Conservation (phyloP, 306 rosid genomes). For the Mimosa bimucronata region DNA sequence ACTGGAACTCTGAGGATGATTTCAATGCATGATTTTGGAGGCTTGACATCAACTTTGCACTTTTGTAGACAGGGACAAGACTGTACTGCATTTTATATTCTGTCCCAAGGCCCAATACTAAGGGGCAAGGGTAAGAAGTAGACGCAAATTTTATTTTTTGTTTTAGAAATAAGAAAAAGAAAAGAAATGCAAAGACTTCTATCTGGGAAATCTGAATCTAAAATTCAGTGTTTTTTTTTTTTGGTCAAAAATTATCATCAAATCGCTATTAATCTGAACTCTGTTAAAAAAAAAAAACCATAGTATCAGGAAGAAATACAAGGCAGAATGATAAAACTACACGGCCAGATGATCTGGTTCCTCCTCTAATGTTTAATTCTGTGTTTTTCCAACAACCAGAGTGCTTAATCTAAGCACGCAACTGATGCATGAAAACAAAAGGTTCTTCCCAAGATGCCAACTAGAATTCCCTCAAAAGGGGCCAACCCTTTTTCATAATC, state of each 20-base stretch:
- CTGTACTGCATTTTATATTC: neutral
- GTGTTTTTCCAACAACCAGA: neutral
- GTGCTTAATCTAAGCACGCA: slow-evolving; percentile 3
- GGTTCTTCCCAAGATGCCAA: slow-evolving; percentile 6
- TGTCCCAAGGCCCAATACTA: neutral
- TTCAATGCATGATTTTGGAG: neutral
- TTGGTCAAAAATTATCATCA: too few species aligned
- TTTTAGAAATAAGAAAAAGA: neutral
- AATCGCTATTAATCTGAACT: too few species aligned
- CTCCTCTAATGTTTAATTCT: neutral
- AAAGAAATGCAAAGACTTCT: neutral
- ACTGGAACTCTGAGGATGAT: neutral
- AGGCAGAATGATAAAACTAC: neutral
- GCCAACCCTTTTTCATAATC: slow-evolving; percentile 85
- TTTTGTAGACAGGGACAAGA: neutral
- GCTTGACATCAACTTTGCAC: neutral
- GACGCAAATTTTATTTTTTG: neutral
- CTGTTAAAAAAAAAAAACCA: neutral
- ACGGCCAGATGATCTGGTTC: neutral
- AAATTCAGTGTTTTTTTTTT: neutral
- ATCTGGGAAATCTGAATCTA: neutral
- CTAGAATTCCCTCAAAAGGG: slow-evolving; percentile 75
- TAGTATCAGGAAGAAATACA: neutral
- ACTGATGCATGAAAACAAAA: neutral
- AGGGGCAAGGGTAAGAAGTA: neutral